Percentiles rank a stretch among this genome's conserved stretches.
These are phyloP conservation scores for Colletotrichum sp. DNA, from an alignment of 2,329 filamentous ascomycete genomes.

Conservation along the genomic window DNA sequence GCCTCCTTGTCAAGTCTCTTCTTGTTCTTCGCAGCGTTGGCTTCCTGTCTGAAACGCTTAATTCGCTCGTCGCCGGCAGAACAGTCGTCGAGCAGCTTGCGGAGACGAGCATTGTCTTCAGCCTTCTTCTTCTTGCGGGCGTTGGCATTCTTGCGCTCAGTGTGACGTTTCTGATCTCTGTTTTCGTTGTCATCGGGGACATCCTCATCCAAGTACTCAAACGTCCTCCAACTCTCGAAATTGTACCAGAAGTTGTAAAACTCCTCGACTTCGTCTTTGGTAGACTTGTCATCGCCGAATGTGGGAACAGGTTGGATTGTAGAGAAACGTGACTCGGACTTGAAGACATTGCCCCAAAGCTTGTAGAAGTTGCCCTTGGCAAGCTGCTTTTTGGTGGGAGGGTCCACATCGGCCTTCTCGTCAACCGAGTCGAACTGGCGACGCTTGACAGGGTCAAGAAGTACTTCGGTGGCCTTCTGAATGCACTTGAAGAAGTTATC, in stretches of 20 bases:
- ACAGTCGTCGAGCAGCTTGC: conserved; percentile 87
- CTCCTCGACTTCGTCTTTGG: conserved; percentile 86
- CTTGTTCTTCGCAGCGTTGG: conserved; percentile 95
- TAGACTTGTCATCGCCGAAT: conserved; percentile 83
- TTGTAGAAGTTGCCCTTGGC: conserved; percentile 88
- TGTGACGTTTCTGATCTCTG: conserved; percentile 97
- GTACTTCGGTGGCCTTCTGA: conserved; percentile 94
- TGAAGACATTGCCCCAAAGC: conserved; percentile 89
- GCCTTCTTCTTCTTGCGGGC: conserved; percentile 99
- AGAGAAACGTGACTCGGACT: conserved; percentile 91
- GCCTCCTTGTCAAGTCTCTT: conserved; percentile 90
- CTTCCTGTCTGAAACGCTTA: conserved; percentile 94
- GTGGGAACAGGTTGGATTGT: conserved; percentile 86
- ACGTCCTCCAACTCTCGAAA: conserved; percentile 97
- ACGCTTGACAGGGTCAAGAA: conserved; percentile 89
- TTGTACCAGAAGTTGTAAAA: conserved; percentile 99
- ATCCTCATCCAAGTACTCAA: conserved; percentile 98
- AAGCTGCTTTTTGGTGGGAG: conserved; percentile 89
- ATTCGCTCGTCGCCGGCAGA: conserved; percentile 90
- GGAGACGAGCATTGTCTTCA: conserved; percentile 90
- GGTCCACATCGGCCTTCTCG: conserved; percentile 89
- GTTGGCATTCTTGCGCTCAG: conserved; percentile 98
- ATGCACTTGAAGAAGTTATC: conserved; percentile 99
- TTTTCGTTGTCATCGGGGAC: conserved; percentile 99
- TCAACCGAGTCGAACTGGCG: conserved; percentile 97